Evolutionary conservation across 2,329 filamentous ascomycete species (phyloP), one percentile per base, ranked within the genome.

Genomic region (Tolypocladium tropicale): DNA sequence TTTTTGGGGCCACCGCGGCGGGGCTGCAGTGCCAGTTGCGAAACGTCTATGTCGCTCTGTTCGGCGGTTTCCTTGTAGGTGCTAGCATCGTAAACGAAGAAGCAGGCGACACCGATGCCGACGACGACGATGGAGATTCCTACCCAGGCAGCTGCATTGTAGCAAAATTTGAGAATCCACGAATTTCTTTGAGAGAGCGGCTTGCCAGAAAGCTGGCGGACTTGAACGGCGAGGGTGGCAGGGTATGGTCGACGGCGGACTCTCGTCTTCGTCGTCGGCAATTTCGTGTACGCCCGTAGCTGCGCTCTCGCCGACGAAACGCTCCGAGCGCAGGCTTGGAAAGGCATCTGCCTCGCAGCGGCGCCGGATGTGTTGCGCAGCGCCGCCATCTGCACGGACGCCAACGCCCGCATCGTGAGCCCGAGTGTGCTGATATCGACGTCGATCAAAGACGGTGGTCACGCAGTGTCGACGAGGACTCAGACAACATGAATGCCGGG

Each of bases 1-100:
- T 99, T 96, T 78, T 99, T 97, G 0, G 93, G 92, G 0, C 94
- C 94, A 55, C 94, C 94, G 57, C 80, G 81, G 60, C 85, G 82
- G 1, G 94, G 94, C 56, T 84, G 85, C 54, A 99, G 76, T 1
- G 94, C 94, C 37, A 90, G 74, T 63, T 90, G 82, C 2, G 92
- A 92, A n/a, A 99, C 88, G 53, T 86, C 81, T 57, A 96, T 84
- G 63, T 96, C 92, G 61, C 77, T 76, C 30, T 80, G 78, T 7
- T 78, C 81, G 2, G 81, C 74, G 51, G 86, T 78, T 61, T 91
- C 87, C 57, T 83, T 85, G 75, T 99, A 99, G 16, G 94, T 99
- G 52, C 84, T 87, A 11, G 92, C 87, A 75, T 99, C 94, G 74
- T 95, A 99, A 63, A 94, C 64, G 74, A 99, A 99, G 78, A 99